A percentile compares a stretch with the other conserved stretches of the same genome.
Evolutionary conservation across 2,329 filamentous ascomycete genomes (phyloP).

Genomic region (Fusarium newnesense): DNA sequence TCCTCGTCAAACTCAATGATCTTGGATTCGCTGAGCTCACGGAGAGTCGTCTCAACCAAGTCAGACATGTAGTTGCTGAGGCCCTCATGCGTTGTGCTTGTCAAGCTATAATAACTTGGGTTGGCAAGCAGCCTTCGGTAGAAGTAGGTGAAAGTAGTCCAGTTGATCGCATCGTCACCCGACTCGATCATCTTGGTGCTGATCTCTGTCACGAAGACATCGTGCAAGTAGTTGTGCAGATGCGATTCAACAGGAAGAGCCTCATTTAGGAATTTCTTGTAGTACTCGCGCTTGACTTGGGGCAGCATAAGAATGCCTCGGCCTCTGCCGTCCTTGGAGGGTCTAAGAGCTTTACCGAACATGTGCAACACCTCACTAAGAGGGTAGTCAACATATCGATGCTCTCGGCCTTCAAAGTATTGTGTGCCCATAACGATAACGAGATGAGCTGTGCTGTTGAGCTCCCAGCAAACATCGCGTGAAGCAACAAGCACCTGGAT

Average conservation of each 20-base stretch:
- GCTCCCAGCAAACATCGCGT: slow-evolving; percentile 95
- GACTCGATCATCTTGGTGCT: slow-evolving; percentile 96
- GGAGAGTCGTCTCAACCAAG: slow-evolving; percentile 90
- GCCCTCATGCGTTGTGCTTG: slow-evolving; percentile 88
- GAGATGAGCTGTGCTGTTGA: slow-evolving; percentile 87
- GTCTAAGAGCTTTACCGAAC: slow-evolving; percentile 91
- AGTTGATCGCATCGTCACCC: slow-evolving; percentile 96
- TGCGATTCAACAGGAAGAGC: slow-evolving; percentile 96
- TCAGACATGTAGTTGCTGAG: slow-evolving; percentile 96
- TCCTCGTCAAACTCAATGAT: slow-evolving; percentile 96
- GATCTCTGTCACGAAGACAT: slow-evolving; percentile 96
- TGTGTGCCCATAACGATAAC: slow-evolving; percentile 98
- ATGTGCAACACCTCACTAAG: slow-evolving; percentile 96
- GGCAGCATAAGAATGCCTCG: slow-evolving; percentile 97
- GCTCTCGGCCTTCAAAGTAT: slow-evolving; percentile 95
- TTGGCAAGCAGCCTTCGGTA: slow-evolving; percentile 95
- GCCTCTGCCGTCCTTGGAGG: slow-evolving; percentile 80
- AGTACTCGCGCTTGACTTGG: slow-evolving; percentile 94
- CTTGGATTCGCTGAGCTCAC: slow-evolving; percentile 90
- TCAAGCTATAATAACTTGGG: slow-evolving; percentile 93
- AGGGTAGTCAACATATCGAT: slow-evolving; percentile 96
- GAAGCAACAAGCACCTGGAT: slow-evolving; percentile 83
- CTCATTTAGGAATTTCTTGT: slow-evolving; percentile 98
- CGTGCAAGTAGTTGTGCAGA: slow-evolving; percentile 89
- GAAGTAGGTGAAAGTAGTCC: slow-evolving; percentile 98